Conservation (phyloP, 495 filamentous ascomycete genomes). For the Xylona heveae region DNA sequence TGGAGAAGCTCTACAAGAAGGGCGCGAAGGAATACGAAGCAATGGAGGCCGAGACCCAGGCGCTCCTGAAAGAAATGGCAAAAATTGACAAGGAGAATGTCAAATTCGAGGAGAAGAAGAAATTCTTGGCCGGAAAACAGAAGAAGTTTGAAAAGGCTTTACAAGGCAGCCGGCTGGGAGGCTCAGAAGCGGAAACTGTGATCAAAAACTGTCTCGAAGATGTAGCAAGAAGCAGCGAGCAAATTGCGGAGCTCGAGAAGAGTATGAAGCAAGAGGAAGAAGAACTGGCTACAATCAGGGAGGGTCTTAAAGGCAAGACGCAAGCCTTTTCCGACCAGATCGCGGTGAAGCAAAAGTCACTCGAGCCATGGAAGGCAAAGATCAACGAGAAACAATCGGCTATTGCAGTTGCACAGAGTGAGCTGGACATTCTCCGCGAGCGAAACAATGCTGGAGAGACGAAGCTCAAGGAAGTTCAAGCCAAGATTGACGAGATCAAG, state of each 20-base stretch:
- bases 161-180: conserved; percentile 40
- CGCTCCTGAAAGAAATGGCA: conserved; percentile 67
- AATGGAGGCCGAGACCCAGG: conserved; percentile 63
- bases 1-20: conserved; percentile 69
- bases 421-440: conserved; percentile 77
- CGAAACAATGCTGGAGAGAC: conserved; percentile 69
- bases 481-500: conserved; percentile 52
- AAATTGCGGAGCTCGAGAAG: conserved; percentile 53
- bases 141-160: conserved; percentile 90
- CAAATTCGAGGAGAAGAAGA: conserved; percentile 93
- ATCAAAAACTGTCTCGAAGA: conserved; percentile 59
- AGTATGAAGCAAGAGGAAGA: conserved; percentile 58
- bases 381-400: conserved; percentile 88
- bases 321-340: conserved; percentile 87
- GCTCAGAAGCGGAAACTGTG: conserved; percentile 52
- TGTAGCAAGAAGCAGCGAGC: conserved; percentile 46
- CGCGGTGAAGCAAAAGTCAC: conserved; percentile 70
- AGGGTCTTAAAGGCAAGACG: conserved; percentile 81
- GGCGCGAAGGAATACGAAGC: conserved; percentile 60
- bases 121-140: conserved; percentile 70
- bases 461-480: conserved; percentile 62
- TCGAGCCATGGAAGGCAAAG: conserved; percentile 92
- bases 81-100: conserved; percentile 90
- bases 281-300: conserved; percentile 59
- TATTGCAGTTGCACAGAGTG: conserved; percentile 84